phyloP scores from a whole-genome alignment of 148 eudicot species.

The Talinum fruticosum region DNA sequence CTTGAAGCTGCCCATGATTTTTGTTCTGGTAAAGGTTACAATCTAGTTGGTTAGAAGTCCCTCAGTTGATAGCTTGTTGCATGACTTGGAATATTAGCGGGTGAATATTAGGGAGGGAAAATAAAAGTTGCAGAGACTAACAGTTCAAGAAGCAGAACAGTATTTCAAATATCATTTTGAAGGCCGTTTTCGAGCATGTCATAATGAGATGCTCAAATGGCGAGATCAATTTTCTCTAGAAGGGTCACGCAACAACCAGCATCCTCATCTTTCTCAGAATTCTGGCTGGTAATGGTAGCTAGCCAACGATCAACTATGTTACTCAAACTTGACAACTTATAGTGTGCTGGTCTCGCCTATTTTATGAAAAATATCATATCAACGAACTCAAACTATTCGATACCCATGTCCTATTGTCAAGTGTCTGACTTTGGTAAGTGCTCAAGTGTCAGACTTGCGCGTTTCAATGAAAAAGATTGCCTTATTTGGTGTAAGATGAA shows the following conservation, averaged over 20 bases:
- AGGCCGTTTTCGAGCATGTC: not conserved
- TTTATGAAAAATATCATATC: too few species aligned
- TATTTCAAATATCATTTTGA: not conserved
- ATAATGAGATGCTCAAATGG: not conserved
- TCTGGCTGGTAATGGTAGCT: too few species aligned
- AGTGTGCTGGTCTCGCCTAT: too few species aligned
- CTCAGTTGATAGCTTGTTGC: not conserved
- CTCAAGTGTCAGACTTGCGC: not conserved
- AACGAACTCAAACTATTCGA: too few species aligned
- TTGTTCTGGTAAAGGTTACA: not conserved
- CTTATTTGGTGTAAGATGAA: not conserved
- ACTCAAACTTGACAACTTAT: not conserved
- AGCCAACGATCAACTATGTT: too few species aligned
- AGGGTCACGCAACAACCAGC: not conserved
- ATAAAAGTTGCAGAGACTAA: too few species aligned
- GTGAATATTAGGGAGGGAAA: not conserved
- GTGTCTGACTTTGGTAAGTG: not conserved
- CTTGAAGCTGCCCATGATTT: not conserved
- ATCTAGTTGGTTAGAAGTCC: slow-evolving; percentile 2
- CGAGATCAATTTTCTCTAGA: not conserved
- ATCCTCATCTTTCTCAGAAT: not conserved
- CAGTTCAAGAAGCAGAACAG: not conserved
- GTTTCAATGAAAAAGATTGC: too few species aligned
- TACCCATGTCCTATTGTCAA: not conserved
- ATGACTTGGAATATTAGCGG: not conserved